Evolutionary conservation across 2,329 filamentous ascomycete genomes (phyloP), one percentile per base, ranked within the genome.

Genomic region (Sphaerulina musiva): DNA sequence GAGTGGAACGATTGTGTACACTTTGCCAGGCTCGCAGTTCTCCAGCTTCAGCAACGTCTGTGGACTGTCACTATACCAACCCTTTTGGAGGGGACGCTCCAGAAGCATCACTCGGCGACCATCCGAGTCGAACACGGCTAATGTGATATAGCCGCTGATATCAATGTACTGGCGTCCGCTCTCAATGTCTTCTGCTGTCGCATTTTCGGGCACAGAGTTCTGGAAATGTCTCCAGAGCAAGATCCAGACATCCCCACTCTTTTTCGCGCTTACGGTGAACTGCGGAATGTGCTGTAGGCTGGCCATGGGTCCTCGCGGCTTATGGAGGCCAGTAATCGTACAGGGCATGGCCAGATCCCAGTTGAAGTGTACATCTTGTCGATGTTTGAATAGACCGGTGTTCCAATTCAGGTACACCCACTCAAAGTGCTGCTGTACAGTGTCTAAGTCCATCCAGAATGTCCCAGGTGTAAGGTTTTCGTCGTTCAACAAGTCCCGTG

Each of bases 331-430:
- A 68, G 69, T 17, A 63, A 26, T 52, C 59, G 39, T 61, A 66
- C n/a, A 29, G 9, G 57, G 51, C 29, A 57, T 53, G 0, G 73
- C 69, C n/a, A 85, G 68, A 55, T 85, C 78, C 93, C 93, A 98
- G 2, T 79, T 78, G 66, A 97, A 95, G 71, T 98, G 93, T 53
- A 91, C 83, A 64, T 98, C 91, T 69, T 95, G 85, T 7, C 91
- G 84, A 67, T 87, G 75, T 1, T 76, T 76, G 71, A 98, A 98
- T 0, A 95, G 76, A 0, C 80, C 79, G 0, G 93, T 91, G 61
- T 95, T 96, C 93, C 93, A 98, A 72, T 97, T 98, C 51, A 98
- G 77, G 70, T 97, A 98, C 62, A 98, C 82, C 14, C 91, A 95
- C 68, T 97, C 90, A 59, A 96, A 98, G 67, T 95, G 85, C 65